A percentile compares a stretch with the other conserved stretches of the same genome.
Evolutionary conservation across 495 filamentous ascomycete species (phyloP).

Genomic region (Staphylotrichum tortipilum): DNA sequence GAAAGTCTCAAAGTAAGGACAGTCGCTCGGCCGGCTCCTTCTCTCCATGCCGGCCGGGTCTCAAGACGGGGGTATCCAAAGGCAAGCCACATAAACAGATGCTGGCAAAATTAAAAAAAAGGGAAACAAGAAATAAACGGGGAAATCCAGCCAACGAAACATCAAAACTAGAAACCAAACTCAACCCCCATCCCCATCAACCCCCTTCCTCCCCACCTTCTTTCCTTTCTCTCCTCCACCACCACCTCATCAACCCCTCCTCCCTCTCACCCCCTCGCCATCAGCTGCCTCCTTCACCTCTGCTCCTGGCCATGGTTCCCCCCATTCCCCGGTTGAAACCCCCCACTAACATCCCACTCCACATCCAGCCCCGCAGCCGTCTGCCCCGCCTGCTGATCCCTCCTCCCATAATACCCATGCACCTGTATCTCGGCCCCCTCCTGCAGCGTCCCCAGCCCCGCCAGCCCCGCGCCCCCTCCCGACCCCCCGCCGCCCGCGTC

Average conservation of each 20-base stretch:
- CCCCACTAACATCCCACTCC: constrained; percentile 5
- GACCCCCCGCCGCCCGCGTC: not conserved
- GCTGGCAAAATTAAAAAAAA: not conserved
- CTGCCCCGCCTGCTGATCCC: constrained; percentile 23
- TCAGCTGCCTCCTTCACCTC: too few relatives aligned
- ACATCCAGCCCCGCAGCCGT: constrained; percentile 20
- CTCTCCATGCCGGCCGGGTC: not conserved
- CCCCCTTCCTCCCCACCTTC: too few relatives aligned
- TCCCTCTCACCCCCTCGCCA: too few relatives aligned
- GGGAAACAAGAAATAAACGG: not conserved
- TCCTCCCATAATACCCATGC: constrained; percentile 32
- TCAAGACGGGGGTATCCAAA: constrained; percentile 7
- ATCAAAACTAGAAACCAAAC: not conserved
- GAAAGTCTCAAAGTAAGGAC: not conserved
- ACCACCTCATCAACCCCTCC: not conserved
- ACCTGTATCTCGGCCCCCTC: constrained; percentile 25
- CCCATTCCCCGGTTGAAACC: too few relatives aligned
- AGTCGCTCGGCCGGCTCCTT: not conserved
- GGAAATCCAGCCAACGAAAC: too few relatives aligned
- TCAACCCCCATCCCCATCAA: not conserved
- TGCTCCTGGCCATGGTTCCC: not conserved
- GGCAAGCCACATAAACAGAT: not conserved
- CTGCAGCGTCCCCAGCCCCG: constrained; percentile 17
- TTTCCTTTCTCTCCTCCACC: too few relatives aligned
- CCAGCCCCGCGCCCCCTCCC: not conserved